phyloP scores from a whole-genome alignment of 176 grass and related monocot genomes.

The Bromus sterilis region DNA sequence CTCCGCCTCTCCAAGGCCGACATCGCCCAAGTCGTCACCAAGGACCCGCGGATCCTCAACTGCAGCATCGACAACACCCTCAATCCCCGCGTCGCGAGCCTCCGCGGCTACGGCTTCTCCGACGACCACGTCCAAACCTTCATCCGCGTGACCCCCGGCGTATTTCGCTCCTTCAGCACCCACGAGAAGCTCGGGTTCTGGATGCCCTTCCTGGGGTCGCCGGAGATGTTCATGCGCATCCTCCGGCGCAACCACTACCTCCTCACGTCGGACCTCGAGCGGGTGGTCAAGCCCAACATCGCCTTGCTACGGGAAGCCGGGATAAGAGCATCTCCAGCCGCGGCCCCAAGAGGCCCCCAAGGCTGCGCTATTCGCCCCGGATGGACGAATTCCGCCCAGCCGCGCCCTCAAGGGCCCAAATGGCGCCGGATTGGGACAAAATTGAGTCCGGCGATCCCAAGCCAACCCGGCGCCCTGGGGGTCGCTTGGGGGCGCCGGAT shows the following conservation, averaged over 20 bases:
- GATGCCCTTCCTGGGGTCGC: slow-evolving; percentile 24
- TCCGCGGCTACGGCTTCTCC: slow-evolving; percentile 34
- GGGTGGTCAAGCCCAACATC: slow-evolving; percentile 40
- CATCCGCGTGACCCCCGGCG: neutral
- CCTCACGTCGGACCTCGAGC: slow-evolving; percentile 21
- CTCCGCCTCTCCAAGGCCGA: slow-evolving; percentile 33
- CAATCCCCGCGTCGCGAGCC: slow-evolving; percentile 1
- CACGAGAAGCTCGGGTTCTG: slow-evolving; percentile 44
- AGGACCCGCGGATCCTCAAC: slow-evolving; percentile 30
- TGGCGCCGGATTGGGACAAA: too few species aligned
- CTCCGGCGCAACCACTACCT: slow-evolving; percentile 13
- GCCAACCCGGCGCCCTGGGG: too few species aligned
- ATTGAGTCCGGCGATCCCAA: too few species aligned
- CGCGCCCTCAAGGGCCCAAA: too few species aligned
- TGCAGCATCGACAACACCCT: slow-evolving; percentile 43
- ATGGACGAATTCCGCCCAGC: too few species aligned
- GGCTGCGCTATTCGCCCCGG: too few species aligned
- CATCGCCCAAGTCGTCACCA: slow-evolving; percentile 15
- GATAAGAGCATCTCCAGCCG: too few species aligned
- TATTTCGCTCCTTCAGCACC: slow-evolving; percentile 16
- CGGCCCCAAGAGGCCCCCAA: too few species aligned
- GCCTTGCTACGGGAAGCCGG: slow-evolving; percentile 27
- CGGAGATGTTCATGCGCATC: slow-evolving; percentile 15
- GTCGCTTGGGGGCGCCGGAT: too few species aligned
- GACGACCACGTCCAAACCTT: slow-evolving; percentile 7